phyloP scores from a whole-genome alignment of 1,284 basidiomycete genomes.

The Pseudozyma hubeiensis region DNA sequence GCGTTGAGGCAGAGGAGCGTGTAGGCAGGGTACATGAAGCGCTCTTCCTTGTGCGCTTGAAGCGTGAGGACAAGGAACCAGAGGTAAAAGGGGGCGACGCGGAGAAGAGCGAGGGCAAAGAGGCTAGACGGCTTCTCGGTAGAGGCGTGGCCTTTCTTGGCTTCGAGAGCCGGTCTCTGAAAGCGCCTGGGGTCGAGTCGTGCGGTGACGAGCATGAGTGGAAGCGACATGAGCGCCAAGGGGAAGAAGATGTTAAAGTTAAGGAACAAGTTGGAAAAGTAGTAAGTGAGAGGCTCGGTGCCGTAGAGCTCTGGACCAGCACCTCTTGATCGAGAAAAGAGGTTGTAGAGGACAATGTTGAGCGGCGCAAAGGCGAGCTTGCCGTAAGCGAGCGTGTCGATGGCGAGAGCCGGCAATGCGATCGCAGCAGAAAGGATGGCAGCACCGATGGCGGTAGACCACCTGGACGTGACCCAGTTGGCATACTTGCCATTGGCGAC shows the following conservation, averaged over 20 bases:
- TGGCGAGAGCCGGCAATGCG: slow-evolving; percentile 70
- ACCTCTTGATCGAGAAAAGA: slow-evolving; percentile 76
- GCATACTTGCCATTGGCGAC: slow-evolving; percentile 23
- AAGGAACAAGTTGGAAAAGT: slow-evolving; percentile 74
- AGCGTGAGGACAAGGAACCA: slow-evolving; percentile 83
- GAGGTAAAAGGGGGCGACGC: slow-evolving; percentile 86
- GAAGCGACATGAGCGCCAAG: slow-evolving; percentile 74
- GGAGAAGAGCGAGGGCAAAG: slow-evolving; percentile 75
- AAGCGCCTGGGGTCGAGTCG: slow-evolving; percentile 81
- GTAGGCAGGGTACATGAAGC: slow-evolving; percentile 97
- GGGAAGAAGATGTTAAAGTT: slow-evolving; percentile 91
- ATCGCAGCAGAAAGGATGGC: slow-evolving; percentile 76
- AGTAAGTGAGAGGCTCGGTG: slow-evolving; percentile 79
- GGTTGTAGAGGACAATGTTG: slow-evolving; percentile 94
- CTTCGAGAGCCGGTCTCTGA: slow-evolving; percentile 75
- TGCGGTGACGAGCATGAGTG: slow-evolving; percentile 82
- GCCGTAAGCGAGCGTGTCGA: slow-evolving; percentile 88
- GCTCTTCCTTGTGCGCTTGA: slow-evolving; percentile 96
- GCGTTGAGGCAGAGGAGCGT: slow-evolving; percentile 93
- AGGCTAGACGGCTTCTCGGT: slow-evolving; percentile 34
- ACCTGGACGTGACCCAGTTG: slow-evolving; percentile 70
- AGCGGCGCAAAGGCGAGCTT: slow-evolving; percentile 82
- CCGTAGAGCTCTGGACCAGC: slow-evolving; percentile 90
- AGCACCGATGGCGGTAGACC: slow-evolving; percentile 75
- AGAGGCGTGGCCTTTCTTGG: slow-evolving; percentile 32